Evolutionary conservation across 495 filamentous ascomycete genomes (phyloP), one percentile per base, ranked within the genome.

Genomic region (Aspergillus sclerotiicarbonarius): DNA sequence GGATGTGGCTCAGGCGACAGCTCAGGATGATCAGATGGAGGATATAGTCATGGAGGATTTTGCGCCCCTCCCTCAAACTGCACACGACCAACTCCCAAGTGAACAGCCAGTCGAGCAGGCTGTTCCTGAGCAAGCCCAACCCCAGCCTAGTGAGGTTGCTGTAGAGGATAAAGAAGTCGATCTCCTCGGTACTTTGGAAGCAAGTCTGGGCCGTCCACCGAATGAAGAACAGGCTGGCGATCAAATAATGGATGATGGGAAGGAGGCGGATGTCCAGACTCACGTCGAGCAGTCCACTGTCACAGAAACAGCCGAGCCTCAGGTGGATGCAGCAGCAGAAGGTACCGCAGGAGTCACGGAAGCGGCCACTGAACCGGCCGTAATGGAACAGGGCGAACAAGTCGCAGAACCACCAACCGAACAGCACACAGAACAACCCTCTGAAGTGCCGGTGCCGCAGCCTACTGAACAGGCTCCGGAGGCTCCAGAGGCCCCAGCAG

Each of bases 141-240:
- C 53, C 21, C 57, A 54, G 16, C 31, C 53, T 29, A 46, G 12
- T 18, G 46, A 48, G 20, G 39, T 25, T 15, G 19, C 13, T 8
- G 54, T 5, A 8, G 57, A 60, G 16, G 44, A 31, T 19, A 53
- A 51, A 8, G 61, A 63, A 2, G 32, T 56, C 20, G 59, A 65
- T 53, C 41, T 70, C 5, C 39, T 70, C 3, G 62, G 58, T 48
- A 60, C 50, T 30, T 43, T 70, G 25, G 67, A 70, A 53, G 64
- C 60, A 25, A 67, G 65, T 37, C 52, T 70, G 43, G 57, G 49
- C 8, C 49, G 53, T 29, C 18, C 46, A 15, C 39, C 41, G 6
- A 29, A 60, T 1, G 49, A 20, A 13, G 45, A 18, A 13, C 57
- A 41, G 46, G 30, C 8, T 31, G 48, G 41, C 25, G 46, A 39